Base-by-base conservation (phyloP, 805 yeast genomes). In the Saccharomycopsis fibuligera region DNA sequence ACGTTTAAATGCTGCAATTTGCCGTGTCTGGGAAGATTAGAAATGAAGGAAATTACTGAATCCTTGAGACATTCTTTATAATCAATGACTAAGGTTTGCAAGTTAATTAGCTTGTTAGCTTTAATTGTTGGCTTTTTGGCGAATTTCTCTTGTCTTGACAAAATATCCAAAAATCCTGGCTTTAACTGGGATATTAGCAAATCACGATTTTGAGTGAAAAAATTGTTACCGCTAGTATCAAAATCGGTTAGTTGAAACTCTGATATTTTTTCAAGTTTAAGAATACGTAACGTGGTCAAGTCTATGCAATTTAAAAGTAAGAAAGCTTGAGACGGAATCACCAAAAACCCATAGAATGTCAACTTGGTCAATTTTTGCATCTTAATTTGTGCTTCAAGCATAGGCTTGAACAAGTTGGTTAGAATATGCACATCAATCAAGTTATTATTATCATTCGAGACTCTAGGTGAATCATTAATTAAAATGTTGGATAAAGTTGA, bases 1-100 rank as follows among this genome's bases (percentile, higher is more conserved):
- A 74, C 44, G 49, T 74, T 76, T 10, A 75, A 54, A 0, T 46
- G 40, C 1, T 58, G 46, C 5, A 70, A 41, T 1, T 33, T 4
- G 2, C 72, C 56, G 53, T 73, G 71, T 1, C 50, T 54, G 1
- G 70, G 70, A 0, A 43, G 27, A 16, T 21, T 38, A 9, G 14
- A 12, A 25, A 48, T 14, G 40, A 48, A 48, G 21, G 33, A 16
- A n/a, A 42, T 16, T 8, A 71, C 69, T 1, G 69, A 62, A 56
- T 73, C 78, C n/a, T 62, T 54, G 14, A 61, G 43, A 14, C 68
- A 62, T 54, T 74, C 76, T 43, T 72, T 60, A 53, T 62, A 68
- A 50, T 75, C 78, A 3, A 75, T 14, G 10, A 21, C 27, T 8
- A 48, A 30, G 16, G 33, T 10, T 3, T 12, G 3, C 12, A 48